Evolutionary conservation across 768 basidiomycete species (phyloP), one percentile per base, ranked within the genome.

Genomic region (Astraeus odoratus): DNA sequence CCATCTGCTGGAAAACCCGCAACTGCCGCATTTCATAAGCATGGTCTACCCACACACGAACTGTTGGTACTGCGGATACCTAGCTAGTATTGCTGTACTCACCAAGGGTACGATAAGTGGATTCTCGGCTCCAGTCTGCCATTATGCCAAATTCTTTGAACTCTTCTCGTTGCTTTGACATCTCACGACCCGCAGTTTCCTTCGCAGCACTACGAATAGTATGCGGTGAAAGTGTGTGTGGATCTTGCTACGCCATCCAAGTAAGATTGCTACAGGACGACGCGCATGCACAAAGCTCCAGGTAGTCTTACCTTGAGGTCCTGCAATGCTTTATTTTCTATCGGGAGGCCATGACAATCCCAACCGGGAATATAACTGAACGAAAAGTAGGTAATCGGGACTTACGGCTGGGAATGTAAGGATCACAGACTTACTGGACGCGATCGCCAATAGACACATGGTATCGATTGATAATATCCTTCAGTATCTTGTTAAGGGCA

Each of bases 271-370:
- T 26, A 29, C 29, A 36, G 5, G 10, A 24, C 18, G 10, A 15
- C 30, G 8, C n/a, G 6, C 24, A 15, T 15, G 33, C 33, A 5
- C 18, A 5, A 16, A 8, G 42, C 22, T 31, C 2, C 8, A 31
- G 46, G 7, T 24, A 24, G n/a, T 2, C 77, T 44, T 57, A 88
- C 88, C 44, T 78, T 74, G 22, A 95, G 71, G 19, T 84, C 76
- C 48, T 84, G 72, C 27, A 99, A 67, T 0, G 93, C 88, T 57
- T 96, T 97, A 53, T 91, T 90, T 62, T 98, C 95, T 49, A 98
- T 97, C 0, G 95, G 95, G 10, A 97, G 78, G 5, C 95, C 95
- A 61, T 99, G 95, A 56, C 95, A 98, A 57, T 99, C 95, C 91
- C 92, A 99, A 8, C 95, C 95, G 27, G 95, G 94, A 12, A 87